Percentiles rank a stretch among this genome's conserved stretches.
These are phyloP conservation scores for Neurospora sp. DNA, from an alignment of 495 filamentous ascomycete species.

Conservation along the genomic window DNA sequence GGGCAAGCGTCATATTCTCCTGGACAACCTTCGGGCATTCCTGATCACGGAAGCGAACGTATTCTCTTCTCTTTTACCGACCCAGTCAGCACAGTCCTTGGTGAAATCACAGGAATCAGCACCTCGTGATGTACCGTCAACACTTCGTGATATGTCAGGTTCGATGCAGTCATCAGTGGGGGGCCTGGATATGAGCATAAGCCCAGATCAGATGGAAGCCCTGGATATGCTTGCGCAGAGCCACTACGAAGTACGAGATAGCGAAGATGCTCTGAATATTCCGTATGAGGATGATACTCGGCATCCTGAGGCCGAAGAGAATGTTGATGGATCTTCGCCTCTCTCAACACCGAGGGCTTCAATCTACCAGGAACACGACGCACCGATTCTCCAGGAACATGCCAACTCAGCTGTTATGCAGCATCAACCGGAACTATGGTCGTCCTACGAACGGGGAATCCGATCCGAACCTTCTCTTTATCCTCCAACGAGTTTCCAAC, in stretches of 20 bases:
- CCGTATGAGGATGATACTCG: conserved; percentile 32
- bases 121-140: neutral
- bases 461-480: conserved; percentile 31
- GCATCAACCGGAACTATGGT: conserved; percentile 19
- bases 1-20: conserved; percentile 55
- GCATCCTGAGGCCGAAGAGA: conserved; percentile 7
- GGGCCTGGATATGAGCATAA: conserved; percentile 9
- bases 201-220: conserved; percentile 8
- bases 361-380: conserved; percentile 17
- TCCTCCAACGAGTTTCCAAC: conserved; percentile 5
- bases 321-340: conserved; percentile 17
- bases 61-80: conserved; percentile 55
- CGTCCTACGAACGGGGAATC: conserved; percentile 16
- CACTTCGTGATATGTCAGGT: conserved; percentile 16
- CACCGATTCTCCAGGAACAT: conserved; percentile 8
- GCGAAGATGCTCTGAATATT: conserved; percentile 40
- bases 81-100: conserved; percentile 54
- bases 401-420: conserved; percentile 27
- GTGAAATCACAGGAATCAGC: conserved; percentile 25
- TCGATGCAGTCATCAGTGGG: neutral
- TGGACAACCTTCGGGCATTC: conserved; percentile 52
- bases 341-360: conserved; percentile 39
- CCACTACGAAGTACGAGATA: conserved; percentile 28
- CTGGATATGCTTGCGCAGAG: conserved; percentile 21
- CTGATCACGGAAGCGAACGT: conserved; percentile 64